Evolutionary conservation across 495 filamentous ascomycete genomes (phyloP), one percentile per base, ranked within the genome.

Genomic region (Pyrenula massariospora): DNA sequence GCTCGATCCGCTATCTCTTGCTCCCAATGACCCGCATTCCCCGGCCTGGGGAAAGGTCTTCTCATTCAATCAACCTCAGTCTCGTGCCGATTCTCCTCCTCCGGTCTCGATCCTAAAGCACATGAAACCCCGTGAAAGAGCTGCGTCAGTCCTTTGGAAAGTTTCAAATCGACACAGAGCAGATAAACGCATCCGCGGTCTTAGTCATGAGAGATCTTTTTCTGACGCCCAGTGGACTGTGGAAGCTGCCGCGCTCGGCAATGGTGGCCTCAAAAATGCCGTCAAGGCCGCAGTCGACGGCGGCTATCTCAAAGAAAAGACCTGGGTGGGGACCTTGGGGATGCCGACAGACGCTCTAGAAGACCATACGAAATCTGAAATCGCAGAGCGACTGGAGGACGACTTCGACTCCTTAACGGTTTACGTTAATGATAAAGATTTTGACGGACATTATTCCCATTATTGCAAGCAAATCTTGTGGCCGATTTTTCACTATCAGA

Each of bases 401-500:
- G 87, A 94, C 65, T 85, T 87, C 63, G 83, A 89, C 59, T 89
- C 87, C 55, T 68, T 92, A 60, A 81, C 84, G 11, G 90, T 95
- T 25, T 91, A 85, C 63, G 85, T 88, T 63, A 87, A 82, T 42
- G 91, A 96, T 67, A 85, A 81, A 60, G 90, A 95, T 64, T 89
- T 95, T 50, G 87, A 95, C 62, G 89, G 91, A 2, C 89, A 95
- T 68, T 96, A 96, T 63, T 80, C 83, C 11, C 90, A 95, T 68
- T 96, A 90, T 60, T 95, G 89, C 79, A 96, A 96, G 66, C 83
- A 88, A 65, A 88, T 91, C 52, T 78, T 92, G 21, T 91, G 87
- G 87, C 88, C 87, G 5, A 89, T 95, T 36, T 94, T 96, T 68
- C 90, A 96, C 68, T 96, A 96, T 67, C 89, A 94, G 68, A 93